Evolutionary conservation across 2,329 filamentous ascomycete species (phyloP), one percentile per base, ranked within the genome.

Genomic region (Alternaria gansuensis): DNA sequence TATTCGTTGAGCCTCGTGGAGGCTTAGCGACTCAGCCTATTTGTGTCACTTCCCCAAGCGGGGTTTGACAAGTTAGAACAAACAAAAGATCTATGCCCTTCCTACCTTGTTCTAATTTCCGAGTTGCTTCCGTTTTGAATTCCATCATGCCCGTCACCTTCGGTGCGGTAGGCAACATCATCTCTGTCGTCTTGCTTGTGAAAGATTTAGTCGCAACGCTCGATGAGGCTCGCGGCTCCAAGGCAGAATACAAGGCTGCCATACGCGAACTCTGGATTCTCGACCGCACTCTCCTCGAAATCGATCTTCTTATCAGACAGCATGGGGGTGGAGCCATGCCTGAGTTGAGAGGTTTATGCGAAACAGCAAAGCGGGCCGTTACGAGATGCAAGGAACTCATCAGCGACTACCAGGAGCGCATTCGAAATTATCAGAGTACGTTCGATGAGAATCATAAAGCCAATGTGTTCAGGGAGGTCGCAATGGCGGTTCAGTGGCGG

Each of bases 131-230:
- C 17, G 17, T 17, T 40, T 4, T 23, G 2, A 29, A 3, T 13
- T 29, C 28, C 17, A 6, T 9, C 2, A 43, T 52, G 49, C 21
- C 28, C 2, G 6, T 21, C 14, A 52, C 37, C 1, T 52, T 52
- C 21, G 29, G 50, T 26, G 28, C 39, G 9, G 37, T 52, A 1
- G 39, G 39, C 14, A 74, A 76, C 49, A 70, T 76, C 8, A 71
- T 75, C 8, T 58, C 67, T 2, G 65, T 75, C 1, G 62, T 57
- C 39, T 50, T 72, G 4, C 33, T 77, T 3, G 63, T 72, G 17
- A 77, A 74, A 60, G 67, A 73, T 36, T 37, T 74, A 1, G 51
- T 76, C 21, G 54, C 64, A 7, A 65, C 70, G 2, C 69, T 78
- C 3, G 63, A 77, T 39, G 59, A 71, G 17, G 62, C 50, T 29